Evolutionary conservation across 306 rosid species (phyloP), one percentile per base, ranked within the genome.

Genomic region (Medicago ruthenica): DNA sequence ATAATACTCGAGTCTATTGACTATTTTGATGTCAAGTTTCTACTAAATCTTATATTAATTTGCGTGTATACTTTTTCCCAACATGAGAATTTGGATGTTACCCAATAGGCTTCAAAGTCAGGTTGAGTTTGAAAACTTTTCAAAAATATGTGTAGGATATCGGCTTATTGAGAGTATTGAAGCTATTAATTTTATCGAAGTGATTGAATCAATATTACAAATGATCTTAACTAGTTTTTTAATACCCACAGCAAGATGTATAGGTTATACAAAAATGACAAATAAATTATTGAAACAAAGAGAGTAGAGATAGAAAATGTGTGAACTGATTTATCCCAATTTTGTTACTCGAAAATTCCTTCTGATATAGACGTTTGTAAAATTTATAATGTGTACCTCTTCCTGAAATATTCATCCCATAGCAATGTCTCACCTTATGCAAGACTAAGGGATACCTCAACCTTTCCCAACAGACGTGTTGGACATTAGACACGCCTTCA

Each of bases 81-180:
- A 60, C 76, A 27, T 41, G 14, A 70, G 70, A 42, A 1, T 44
- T 77, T 16, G 12, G 72, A 51, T 50, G 58, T 51, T 51, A n/a
- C 10, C 57, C 18, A 50, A n/a, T 50, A 15, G 57, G 20, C 57
- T 51, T 51, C 58, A 51, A 16, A 16, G 12, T 51, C 5, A 16
- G 24, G 59, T 17, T 53, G 11, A 17, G 59, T 17, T 53, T 53
- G 59, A 53, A 53, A 16, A 7, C 2, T 2, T 16, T 53, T 17
- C 22, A 17, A 53, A 53, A 16, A 8, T 53, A 7, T 47, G 17
- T 47, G 53, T 13, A 14, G 53, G 6, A 14, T 47, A 5, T n/a
- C n/a, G 17, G 17, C 8, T 47, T 47, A 13, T 47, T 47, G 53
- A 12, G 17, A 47, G 53, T 14, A 47, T 47, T 5, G 53, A 13